A percentile compares a stretch with the other conserved stretches of the same genome.
These are phyloP conservation scores for Yarrowia porcina DNA, from an alignment of 805 yeast species.

Conservation along the genomic window DNA sequence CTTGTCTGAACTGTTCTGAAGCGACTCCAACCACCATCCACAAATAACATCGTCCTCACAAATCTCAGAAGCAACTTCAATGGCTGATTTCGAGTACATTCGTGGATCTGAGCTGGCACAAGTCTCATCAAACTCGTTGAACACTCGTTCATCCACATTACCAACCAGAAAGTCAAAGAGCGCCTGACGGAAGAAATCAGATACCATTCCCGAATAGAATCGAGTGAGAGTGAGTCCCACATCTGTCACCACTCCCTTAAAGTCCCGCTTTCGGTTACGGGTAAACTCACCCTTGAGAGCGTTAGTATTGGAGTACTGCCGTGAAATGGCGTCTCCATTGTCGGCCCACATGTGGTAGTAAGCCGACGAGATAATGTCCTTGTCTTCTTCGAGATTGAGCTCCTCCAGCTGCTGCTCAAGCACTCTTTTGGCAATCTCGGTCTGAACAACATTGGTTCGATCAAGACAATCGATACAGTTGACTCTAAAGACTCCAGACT, in stretches of 20 bases:
- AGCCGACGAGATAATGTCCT: conserved; percentile 30
- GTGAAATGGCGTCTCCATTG: conserved; percentile 64
- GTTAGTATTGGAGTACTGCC: conserved; percentile 57
- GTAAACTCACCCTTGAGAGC: conserved; percentile 53
- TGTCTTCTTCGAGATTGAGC: conserved; percentile 33
- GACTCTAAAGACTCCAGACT: conserved; percentile 54
- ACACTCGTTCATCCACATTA: conserved; percentile 38
- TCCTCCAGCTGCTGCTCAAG: conserved; percentile 2
- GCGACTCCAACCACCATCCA: conserved; percentile 40
- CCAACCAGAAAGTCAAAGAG: conserved; percentile 45
- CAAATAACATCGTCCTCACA: conserved; percentile 36
- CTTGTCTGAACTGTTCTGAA: conserved; percentile 32
- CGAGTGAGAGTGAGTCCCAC: conserved; percentile 45
- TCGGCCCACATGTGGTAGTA: conserved; percentile 57
- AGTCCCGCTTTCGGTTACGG: conserved; percentile 44
- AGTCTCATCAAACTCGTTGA: conserved; percentile 44
- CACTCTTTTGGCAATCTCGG: conserved; percentile 39
- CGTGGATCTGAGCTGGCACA: conserved; percentile 34
- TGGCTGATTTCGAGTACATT: conserved; percentile 34
- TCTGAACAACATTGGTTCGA: conserved; percentile 52
- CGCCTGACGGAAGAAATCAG: conserved; percentile 47
- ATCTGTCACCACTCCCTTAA: conserved; percentile 45
- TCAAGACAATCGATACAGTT: conserved; percentile 67
- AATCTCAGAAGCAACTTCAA: conserved; percentile 31
- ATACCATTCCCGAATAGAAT: conserved; percentile 45